phyloP scores from a whole-genome alignment of 176 grass and related monocot species.

The Phragmites australis region DNA sequence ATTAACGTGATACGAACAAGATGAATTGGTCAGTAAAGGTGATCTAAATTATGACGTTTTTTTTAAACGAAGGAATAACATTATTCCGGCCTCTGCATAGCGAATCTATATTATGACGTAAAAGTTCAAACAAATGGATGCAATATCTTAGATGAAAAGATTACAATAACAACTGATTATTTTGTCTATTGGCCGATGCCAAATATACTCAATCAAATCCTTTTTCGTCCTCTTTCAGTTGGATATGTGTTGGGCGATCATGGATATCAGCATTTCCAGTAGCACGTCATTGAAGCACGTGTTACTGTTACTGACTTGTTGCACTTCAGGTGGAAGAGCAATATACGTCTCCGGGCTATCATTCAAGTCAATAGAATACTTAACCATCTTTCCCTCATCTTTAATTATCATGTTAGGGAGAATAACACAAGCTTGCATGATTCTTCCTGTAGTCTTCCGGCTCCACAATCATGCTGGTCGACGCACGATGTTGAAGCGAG shows the following conservation, averaged over 20 bases:
- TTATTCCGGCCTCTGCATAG: too few species aligned
- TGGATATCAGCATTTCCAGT: neutral
- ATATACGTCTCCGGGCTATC: neutral
- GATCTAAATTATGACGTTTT: too few species aligned
- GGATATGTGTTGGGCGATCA: neutral
- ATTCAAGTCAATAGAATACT: neutral
- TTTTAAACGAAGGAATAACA: too few species aligned
- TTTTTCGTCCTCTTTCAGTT: constrained; percentile 1
- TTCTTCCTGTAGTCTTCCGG: neutral
- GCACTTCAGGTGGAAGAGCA: constrained; percentile 22
- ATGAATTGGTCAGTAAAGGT: too few species aligned
- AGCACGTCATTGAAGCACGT: neutral
- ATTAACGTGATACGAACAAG: too few species aligned
- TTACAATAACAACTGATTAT: neutral
- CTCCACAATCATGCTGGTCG: neutral
- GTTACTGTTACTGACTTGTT: neutral
- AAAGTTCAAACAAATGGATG: too few species aligned
- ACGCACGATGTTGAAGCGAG: constrained; percentile 5
- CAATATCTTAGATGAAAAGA: neutral
- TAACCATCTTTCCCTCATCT: neutral
- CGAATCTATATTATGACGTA: too few species aligned
- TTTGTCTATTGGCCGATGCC: neutral
- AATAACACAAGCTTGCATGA: too few species aligned
- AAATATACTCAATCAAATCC: constrained; percentile 7
- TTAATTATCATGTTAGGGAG: constrained; percentile 16